A percentile compares a stretch with the other conserved stretches of the same genome.
Conservation (phyloP, 768 basidiomycete genomes). For the Naganishia vaughanmartiniae region DNA sequence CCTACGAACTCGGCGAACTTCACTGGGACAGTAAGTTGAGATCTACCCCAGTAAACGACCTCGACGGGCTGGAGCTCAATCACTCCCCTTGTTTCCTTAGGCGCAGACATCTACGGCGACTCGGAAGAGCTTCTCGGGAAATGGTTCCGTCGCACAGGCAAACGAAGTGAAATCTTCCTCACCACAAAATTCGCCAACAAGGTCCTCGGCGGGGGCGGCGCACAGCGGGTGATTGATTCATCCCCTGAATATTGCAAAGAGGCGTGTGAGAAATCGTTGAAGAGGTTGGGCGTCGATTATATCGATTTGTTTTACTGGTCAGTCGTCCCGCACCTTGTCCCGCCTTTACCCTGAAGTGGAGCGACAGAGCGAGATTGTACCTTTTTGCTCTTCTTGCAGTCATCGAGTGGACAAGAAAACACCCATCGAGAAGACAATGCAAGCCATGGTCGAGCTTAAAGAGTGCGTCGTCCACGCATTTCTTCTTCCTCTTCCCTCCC, state of each 20-base stretch:
- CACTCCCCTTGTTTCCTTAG: neutral
- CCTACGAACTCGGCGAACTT: conserved; percentile 55
- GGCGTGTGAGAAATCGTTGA: conserved; percentile 35
- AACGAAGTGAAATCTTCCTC: conserved; percentile 38
- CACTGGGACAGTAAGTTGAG: conserved; percentile 55
- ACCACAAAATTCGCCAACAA: conserved; percentile 40
- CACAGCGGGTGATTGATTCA: conserved; percentile 23
- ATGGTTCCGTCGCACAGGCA: conserved; percentile 55
- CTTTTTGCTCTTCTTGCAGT: neutral
- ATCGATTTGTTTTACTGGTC: conserved; percentile 38
- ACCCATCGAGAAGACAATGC: conserved; percentile 46
- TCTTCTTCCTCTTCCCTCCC: neutral
- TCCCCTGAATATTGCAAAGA: conserved; percentile 32
- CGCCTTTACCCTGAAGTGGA: neutral
- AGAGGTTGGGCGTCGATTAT: conserved; percentile 32
- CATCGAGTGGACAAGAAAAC: conserved; percentile 45
- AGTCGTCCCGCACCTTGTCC: too few relatives aligned
- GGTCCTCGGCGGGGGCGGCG: neutral
- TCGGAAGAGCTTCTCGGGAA: conserved; percentile 57
- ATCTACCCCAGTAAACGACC: too few relatives aligned
- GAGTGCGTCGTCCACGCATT: conserved; percentile 16
- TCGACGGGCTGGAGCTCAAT: too few relatives aligned
- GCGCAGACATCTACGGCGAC: conserved; percentile 56
- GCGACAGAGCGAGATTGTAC: neutral
- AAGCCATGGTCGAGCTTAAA: conserved; percentile 42